Percentiles rank a stretch among this genome's conserved stretches.
Conservation (phyloP, 108 stramenopile genomes). For the Mayamaea pseudoterrestris region DNA sequence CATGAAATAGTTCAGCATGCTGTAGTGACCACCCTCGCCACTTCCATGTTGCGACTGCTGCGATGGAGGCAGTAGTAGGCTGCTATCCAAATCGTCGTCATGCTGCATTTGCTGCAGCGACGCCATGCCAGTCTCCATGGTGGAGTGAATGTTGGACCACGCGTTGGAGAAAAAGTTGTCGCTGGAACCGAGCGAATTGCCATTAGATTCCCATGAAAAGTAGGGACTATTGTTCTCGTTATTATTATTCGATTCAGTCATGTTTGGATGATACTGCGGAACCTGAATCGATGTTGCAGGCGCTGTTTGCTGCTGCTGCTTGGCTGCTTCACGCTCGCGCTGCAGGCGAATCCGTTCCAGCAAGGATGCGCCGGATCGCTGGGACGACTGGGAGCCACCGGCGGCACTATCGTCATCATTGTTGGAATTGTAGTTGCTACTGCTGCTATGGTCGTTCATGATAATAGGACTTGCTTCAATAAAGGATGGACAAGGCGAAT, state of each 20-base stretch:
- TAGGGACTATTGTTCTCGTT: not conserved
- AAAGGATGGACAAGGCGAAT: too few species aligned
- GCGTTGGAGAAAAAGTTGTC: conserved; percentile 5
- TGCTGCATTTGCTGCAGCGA: conserved; percentile 2
- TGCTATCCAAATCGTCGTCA: conserved; percentile 9
- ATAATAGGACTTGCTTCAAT: too few species aligned
- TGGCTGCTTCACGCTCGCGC: conserved; percentile 21
- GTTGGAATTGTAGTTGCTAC: too few species aligned
- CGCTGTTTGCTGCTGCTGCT: conserved; percentile 8
- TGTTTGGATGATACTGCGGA: conserved; percentile 2
- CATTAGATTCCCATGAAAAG: too few species aligned
- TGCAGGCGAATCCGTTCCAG: conserved; percentile 29
- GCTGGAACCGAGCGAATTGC: not conserved
- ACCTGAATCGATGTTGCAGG: conserved; percentile 8
- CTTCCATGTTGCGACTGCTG: not conserved
- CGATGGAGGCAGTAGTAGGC: not conserved
- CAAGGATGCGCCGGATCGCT: conserved; percentile 13
- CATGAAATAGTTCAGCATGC: conserved; percentile 21
- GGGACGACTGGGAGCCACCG: conserved; percentile 6
- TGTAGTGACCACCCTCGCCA: conserved; percentile 22
- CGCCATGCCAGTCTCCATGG: conserved; percentile 6
- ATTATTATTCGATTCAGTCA: not conserved
- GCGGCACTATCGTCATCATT: too few species aligned
- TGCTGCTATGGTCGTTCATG: too few species aligned
- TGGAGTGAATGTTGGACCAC: conserved; percentile 3